These are phyloP conservation scores for Physcomitrellopsis africana DNA, from an alignment of 225 moss, liverwort and hornwort genomes.

Conservation along the genomic window DNA sequence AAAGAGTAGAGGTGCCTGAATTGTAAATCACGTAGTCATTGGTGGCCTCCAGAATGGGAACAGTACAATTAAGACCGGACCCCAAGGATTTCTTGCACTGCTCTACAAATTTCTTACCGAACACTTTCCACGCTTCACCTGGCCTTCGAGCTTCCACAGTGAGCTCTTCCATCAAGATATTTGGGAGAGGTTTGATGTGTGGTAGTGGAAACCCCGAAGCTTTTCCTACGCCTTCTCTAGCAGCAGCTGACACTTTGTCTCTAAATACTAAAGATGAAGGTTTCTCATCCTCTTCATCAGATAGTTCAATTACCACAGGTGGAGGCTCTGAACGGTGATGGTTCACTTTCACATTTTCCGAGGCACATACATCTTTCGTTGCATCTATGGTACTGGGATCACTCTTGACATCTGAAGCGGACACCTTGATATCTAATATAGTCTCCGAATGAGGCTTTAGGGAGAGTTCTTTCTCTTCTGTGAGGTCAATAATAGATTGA, in stretches of 20 bases:
- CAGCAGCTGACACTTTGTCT: conserved; percentile 30
- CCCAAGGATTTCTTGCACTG: conserved; percentile 57
- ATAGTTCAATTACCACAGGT: conserved; percentile 52
- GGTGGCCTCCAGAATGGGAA: conserved; percentile 53
- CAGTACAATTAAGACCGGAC: conserved; percentile 45
- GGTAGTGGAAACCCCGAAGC: conserved; percentile 19
- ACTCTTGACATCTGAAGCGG: conserved; percentile 28
- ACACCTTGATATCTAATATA: conserved; percentile 31
- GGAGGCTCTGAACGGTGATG: conserved; percentile 26
- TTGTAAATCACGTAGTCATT: conserved; percentile 51
- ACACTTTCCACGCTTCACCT: conserved; percentile 70
- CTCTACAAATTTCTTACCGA: conserved; percentile 72
- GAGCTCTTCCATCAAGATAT: conserved; percentile 78
- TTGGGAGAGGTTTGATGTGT: conserved; percentile 49
- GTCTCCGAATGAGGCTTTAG: conserved; percentile 26
- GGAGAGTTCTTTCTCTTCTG: conserved; percentile 31
- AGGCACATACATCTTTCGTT: conserved; percentile 20
- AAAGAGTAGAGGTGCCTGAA: conserved; percentile 29
- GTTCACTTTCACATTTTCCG: conserved; percentile 29
- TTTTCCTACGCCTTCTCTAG: conserved; percentile 27
- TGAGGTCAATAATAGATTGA: conserved; percentile 37
- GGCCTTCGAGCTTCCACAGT: conserved; percentile 70
- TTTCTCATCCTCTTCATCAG: conserved; percentile 55
- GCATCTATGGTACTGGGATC: conserved; percentile 4
- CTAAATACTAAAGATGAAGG: conserved; percentile 28